These are phyloP conservation scores for Gaultheria prostrata DNA, from an alignment of 148 eudicot species.

Conservation along the genomic window DNA sequence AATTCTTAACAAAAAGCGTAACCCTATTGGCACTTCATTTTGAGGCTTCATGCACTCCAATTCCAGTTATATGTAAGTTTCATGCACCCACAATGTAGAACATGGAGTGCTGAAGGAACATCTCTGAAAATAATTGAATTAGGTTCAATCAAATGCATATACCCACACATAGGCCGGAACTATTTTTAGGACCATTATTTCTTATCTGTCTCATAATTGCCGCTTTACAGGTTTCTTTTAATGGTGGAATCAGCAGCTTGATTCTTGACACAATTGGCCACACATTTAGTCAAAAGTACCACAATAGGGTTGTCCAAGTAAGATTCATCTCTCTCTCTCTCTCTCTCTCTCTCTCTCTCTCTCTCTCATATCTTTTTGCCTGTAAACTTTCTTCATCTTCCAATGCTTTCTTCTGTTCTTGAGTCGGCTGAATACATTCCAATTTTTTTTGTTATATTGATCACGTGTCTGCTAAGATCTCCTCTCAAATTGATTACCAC, in stretches of 20 bases:
- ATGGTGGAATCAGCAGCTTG: constrained; percentile 74
- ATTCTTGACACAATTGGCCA: constrained; percentile 86
- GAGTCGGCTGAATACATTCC: not conserved
- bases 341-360: not conserved
- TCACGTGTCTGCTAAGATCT: constrained; percentile 5
- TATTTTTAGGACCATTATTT: not conserved
- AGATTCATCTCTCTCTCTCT: constrained; percentile 17
- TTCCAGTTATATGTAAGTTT: not conserved
- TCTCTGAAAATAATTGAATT: not conserved
- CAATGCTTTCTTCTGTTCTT: not conserved
- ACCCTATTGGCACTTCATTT: not conserved
- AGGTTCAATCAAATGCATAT: not conserved
- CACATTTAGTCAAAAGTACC: constrained; percentile 76
- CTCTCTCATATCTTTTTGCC: not conserved
- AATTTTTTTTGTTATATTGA: not conserved
- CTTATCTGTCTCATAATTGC: constrained; percentile 1
- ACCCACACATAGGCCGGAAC: not conserved
- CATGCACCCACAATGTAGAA: not conserved
- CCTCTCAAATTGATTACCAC: not conserved
- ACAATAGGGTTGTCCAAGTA: constrained; percentile 87
- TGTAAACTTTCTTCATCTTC: constrained; percentile 1
- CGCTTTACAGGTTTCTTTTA: constrained; percentile 52
- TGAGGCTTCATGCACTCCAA: not conserved
- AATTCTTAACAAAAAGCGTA: not conserved
- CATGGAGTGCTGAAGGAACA: not conserved